Percentiles rank a stretch among this genome's conserved stretches.
phyloP scores from a whole-genome alignment of 2,329 filamentous ascomycete species.

The Penicillium italicum region DNA sequence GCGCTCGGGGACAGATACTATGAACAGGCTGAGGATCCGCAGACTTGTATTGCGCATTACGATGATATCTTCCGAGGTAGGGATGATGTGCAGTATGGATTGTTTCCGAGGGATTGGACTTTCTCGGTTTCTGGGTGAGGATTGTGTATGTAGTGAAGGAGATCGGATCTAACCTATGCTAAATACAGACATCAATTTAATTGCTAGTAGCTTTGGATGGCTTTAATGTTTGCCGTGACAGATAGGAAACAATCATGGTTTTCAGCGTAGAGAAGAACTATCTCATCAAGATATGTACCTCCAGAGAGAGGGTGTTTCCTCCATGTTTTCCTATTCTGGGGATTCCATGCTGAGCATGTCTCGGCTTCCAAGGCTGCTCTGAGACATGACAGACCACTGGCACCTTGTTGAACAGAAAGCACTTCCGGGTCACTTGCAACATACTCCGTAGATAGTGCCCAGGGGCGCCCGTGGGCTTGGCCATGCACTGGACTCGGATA shows the following conservation, averaged over 20 bases:
- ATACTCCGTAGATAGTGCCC: not conserved
- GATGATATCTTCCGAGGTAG: conserved; percentile 30
- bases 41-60: conserved; percentile 29
- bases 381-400: not conserved
- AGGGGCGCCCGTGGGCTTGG: not conserved
- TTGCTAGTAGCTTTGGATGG: not conserved
- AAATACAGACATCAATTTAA: not conserved
- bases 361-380: not conserved
- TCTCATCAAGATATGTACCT: not conserved
- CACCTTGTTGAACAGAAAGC: not conserved
- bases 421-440: not conserved
- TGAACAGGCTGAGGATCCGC: conserved; percentile 28
- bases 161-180: not conserved
- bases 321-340: not conserved
- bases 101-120: conserved; percentile 30
- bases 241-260: not conserved
- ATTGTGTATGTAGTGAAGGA: not conserved
- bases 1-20: conserved; percentile 25
- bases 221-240: not conserved
- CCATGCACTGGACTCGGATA: not conserved
- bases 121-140: conserved; percentile 18
- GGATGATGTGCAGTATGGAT: conserved; percentile 26
- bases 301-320: not conserved
- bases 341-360: not conserved
- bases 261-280: not conserved